These are phyloP conservation scores for Cardiospermum halicacabum DNA, from an alignment of 345 rosid species.

Conservation along the genomic window DNA sequence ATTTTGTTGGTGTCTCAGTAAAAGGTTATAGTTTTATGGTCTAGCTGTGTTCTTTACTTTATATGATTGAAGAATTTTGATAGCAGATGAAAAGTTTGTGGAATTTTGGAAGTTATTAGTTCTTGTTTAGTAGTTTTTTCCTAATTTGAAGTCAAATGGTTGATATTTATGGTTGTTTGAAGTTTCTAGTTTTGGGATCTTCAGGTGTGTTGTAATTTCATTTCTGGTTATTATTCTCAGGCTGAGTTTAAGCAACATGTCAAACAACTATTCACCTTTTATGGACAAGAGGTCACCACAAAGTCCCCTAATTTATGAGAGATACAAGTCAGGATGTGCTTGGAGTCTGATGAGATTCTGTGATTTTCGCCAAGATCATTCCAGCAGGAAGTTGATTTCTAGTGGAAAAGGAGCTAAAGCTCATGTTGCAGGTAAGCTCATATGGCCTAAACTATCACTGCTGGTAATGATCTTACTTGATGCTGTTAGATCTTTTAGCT, in stretches of 20 bases:
- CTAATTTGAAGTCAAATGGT: too few relatives aligned
- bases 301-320: conserved; percentile 54
- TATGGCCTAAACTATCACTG: background rate
- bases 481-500: conserved; percentile 1
- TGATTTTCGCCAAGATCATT: conserved; percentile 39
- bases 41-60: too few relatives aligned
- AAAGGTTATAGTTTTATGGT: background rate
- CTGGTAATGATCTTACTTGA: background rate
- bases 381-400: conserved; percentile 46
- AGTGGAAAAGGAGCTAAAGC: conserved; percentile 26
- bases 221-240: background rate
- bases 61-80: too few relatives aligned
- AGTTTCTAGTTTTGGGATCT: background rate
- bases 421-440: conserved; percentile 36
- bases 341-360: conserved; percentile 48
- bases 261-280: background rate
- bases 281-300: conserved; percentile 36
- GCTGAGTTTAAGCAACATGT: background rate
- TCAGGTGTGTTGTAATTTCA: background rate
- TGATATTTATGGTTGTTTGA: background rate
- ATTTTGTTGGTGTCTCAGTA: background rate
- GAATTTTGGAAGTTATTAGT: background rate
- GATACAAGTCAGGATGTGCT: conserved; percentile 60
- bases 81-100: background rate
- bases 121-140: background rate